Percentiles rank a stretch among this genome's conserved stretches.
phyloP scores from a whole-genome alignment of 192 early-diverging fungal species.

The Backusella tuberculispora region DNA sequence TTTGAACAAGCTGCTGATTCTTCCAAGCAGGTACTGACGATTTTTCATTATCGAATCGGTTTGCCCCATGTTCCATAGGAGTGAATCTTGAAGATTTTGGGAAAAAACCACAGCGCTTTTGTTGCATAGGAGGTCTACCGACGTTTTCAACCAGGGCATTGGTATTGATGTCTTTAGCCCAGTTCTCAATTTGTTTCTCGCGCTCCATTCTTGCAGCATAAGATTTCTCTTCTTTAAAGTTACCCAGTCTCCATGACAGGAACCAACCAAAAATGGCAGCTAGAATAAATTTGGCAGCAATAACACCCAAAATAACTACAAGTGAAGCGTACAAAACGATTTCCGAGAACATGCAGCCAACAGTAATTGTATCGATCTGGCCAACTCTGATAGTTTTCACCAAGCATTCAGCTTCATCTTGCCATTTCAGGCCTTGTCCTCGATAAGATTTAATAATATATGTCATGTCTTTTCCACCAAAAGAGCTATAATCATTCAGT shows the following conservation, averaged over 20 bases:
- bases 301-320: conserved; percentile 66
- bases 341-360: conserved; percentile 84
- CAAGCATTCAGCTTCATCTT: conserved; percentile 68
- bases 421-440: conserved; percentile 47
- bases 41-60: conserved; percentile 31
- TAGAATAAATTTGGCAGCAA: conserved; percentile 70
- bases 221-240: conserved; percentile 63
- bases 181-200: conserved; percentile 72
- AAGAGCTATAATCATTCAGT: not conserved
- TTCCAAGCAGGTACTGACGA: conserved; percentile 16
- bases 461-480: conserved; percentile 60
- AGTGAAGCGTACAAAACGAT: conserved; percentile 79
- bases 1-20: not conserved
- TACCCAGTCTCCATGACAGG: conserved; percentile 76
- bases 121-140: not conserved
- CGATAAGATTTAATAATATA: conserved; percentile 48
- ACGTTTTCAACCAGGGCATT: conserved; percentile 29
- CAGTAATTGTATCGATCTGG: conserved; percentile 70
- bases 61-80: conserved; percentile 31
- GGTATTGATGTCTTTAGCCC: conserved; percentile 73
- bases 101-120: conserved; percentile 28
- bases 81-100: conserved; percentile 45
- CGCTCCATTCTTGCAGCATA: conserved; percentile 72
- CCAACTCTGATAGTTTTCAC: conserved; percentile 78
- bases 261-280: conserved; percentile 87